Base-by-base conservation (phyloP, 805 yeast species). In the Zygoascus tannicola region DNA sequence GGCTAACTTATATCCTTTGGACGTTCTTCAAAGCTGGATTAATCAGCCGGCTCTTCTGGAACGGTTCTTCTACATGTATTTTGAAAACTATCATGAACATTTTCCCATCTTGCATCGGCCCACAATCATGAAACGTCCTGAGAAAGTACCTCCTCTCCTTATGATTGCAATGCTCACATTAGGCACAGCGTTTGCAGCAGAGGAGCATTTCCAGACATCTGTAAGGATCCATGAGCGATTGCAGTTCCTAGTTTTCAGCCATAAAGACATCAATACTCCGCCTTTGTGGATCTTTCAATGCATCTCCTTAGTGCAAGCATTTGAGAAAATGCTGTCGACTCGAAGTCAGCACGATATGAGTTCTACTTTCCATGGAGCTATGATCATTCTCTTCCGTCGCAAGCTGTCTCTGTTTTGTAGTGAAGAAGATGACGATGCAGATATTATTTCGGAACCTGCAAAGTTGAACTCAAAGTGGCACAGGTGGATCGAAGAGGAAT, bases 271-370 rank as follows among this genome's bases (percentile, higher is more conserved):
- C 30, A 46, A 50, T 10, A 50, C 55, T 12, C 57, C 60, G 16
- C 56, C 56, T 15, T 47, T 56, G 12, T 56, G 59, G 60, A 39
- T 55, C 7, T 50, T 56, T 16, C 60, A 56, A 40, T 45, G 54
- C 8, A 37, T 56, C 37, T 54, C 54, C 7, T 48, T 56, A 28
- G 47, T 55, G 22, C 58, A 56, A 39, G 56, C 55, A 7, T 56
- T 56, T 39, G 57, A 53, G 34, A 56, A 56, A 37, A 56, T 56
- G 60, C 56, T 55, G 4, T 55, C 59, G 3, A 45, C 57, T 2
- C 38, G 57, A 35, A 43, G 44, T 26, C 59, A 52, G 22, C 59
- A 56, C 38, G 60, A 55, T 16, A 46, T 55, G 23, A 51, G 59
- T 14, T 50, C 59, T 20, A 52, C 55, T 3, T 56, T 56, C 40